A percentile compares a stretch with the other conserved stretches of the same genome.
Evolutionary conservation across 768 basidiomycete genomes (phyloP).

Genomic region (Calocybe cyanea): DNA sequence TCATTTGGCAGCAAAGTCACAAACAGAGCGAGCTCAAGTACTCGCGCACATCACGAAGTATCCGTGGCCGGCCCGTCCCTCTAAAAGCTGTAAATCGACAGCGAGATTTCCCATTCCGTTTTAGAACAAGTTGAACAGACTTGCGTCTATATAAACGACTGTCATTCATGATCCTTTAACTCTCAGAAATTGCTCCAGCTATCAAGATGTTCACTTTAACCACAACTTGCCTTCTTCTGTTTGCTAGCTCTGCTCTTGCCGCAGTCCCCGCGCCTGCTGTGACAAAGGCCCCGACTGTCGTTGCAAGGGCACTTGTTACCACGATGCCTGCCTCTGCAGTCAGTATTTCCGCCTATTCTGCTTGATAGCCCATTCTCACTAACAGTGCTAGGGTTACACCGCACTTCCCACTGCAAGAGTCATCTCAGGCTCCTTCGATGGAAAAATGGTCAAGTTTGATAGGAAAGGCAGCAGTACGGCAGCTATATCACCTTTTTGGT

Average conservation of each 20-base stretch:
- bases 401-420: conserved; percentile 26
- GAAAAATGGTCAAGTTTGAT: conserved; percentile 25
- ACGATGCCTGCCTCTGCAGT: conserved; percentile 24
- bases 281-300: conserved; percentile 12
- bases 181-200: background rate
- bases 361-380: background rate
- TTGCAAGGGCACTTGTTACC: conserved; percentile 19
- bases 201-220: conserved; percentile 2
- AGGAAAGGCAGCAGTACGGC: conserved; percentile 26
- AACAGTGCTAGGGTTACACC: conserved; percentile 18
- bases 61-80: conserved; percentile 3
- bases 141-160: conserved; percentile 2
- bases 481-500: background rate
- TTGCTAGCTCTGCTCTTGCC: conserved; percentile 10
- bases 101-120: background rate
- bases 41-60: background rate
- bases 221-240: background rate
- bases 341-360: conserved; percentile 4
- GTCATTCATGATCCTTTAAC: background rate
- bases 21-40: background rate
- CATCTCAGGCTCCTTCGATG: conserved; percentile 24
- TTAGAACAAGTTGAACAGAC: background rate
- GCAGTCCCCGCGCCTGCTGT: conserved; percentile 5
- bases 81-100: background rate
- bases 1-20: background rate